Evolutionary conservation across 495 filamentous ascomycete species (phyloP), one percentile per base, ranked within the genome.

Genomic region (Aspergillus bridgeri): DNA sequence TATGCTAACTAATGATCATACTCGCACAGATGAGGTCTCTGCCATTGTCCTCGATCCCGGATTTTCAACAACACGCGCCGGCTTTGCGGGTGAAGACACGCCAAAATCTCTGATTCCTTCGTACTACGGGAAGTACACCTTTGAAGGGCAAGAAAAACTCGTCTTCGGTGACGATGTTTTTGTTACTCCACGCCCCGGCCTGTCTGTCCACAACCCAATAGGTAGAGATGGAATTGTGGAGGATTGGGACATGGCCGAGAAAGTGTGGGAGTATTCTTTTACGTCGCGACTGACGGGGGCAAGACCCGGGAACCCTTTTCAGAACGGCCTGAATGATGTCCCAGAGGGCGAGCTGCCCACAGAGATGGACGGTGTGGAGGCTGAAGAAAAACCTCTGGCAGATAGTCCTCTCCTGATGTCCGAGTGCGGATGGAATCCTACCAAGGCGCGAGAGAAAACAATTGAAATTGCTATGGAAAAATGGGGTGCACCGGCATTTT

Each of bases 1-100:
- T 15, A 38, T 38, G 33, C 11, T 38, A 13, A 38, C 33, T 15
- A 15, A 15, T 13, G 33, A n/a, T n/a, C 47, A 27, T 13, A 17
- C 2, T 29, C 54, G 20, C 55, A 48, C 60, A 96, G 94, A 98
- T 79, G 94, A 98, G 74, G 91, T 98, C 51, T 94, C 91, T 17
- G 94, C 94, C 23, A 89, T 98, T 66, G 90, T 98, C 21, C 90
- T 98, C 63, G 94, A 98, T 66, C 89, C 95, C 4, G 94, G 95
- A 44, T 96, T 89, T 76, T 89, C 87, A 47, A 89, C 84, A 64
- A 90, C 86, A 17, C 93, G 95, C 75, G 95, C 92, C 55, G 94
- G 94, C 60, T 98, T 96, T 69, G 94, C 94, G 4, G 94, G 95
- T 64, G 94, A 98, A 86, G 94, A 98, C 75, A 85, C 89, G 3